Evolutionary conservation across 176 grass and related monocot species (phyloP), one percentile per base, ranked within the genome.

Genomic region (Alloteropsis semialata): DNA sequence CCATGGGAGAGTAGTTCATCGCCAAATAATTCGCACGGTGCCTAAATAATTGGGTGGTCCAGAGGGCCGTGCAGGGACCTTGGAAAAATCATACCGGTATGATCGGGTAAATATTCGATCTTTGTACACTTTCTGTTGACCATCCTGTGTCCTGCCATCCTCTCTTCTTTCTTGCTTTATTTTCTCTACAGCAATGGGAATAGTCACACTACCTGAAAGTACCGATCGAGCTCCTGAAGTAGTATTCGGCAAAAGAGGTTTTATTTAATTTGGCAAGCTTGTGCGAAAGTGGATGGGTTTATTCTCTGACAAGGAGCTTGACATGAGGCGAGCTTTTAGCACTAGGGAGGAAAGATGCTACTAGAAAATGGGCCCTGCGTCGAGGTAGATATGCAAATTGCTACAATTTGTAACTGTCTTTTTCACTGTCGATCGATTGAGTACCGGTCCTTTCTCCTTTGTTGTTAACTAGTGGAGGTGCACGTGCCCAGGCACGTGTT

Each of bases 61-160:
- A 80, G 3, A 57, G 3, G 10, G 1, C 44, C 5, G 76, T 73
- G 56, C n/a, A n/a, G n/a, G 76, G 84, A 34, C 50, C 76, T 43
- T 65, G 67, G 67, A 13, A 79, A 33, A 86, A 86, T 80, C 36
- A 86, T 72, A 45, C 44, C 33, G 17, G 25, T 51, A 86, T 80
- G 56, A 80, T 85, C 65, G 10, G 33, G 60, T 48, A 48, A 64
- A 46, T 42, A 8, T 24, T 34, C 36, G 13, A 12, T 33, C 8
- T 80, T 72, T 22, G 28, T 39, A 63, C 10, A 24, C 76, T 51
- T 42, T 54, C 34, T 55, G 34, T 42, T n/a, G n/a, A n/a, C n/a
- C 39, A 56, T 70, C 1, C 15, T 1, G 21, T 79, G 27, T 24
- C 8, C 34, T 65, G 19, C 18, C 32, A 16, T 2, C 39, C 54